Conservation (phyloP, 2,329 filamentous ascomycete genomes). For the Exserohilum turcica region DNA sequence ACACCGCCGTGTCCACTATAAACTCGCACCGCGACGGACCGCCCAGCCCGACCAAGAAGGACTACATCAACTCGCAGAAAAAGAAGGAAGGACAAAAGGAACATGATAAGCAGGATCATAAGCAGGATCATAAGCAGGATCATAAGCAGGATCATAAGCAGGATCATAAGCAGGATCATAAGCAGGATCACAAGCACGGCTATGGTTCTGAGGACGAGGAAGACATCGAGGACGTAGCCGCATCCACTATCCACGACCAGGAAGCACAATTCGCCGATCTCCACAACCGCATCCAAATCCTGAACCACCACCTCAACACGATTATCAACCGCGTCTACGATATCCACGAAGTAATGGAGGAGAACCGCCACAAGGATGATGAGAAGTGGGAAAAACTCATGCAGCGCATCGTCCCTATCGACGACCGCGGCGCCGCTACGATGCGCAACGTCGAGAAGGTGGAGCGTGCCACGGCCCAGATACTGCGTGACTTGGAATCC, state of each 20-base stretch:
- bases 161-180: no score
- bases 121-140: no score
- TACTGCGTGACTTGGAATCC: slow-evolving; percentile 61
- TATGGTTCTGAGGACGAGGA: slow-evolving; percentile 27
- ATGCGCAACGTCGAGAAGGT: slow-evolving; percentile 59
- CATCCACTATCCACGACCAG: slow-evolving; percentile 52
- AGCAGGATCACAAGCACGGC: slow-evolving; percentile 39
- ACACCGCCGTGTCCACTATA: slow-evolving; percentile 76
- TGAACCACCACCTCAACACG: slow-evolving; percentile 75
- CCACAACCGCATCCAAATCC: slow-evolving; percentile 77
- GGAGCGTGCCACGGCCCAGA: slow-evolving; percentile 56
- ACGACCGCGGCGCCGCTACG: slow-evolving; percentile 43
- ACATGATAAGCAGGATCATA: no score
- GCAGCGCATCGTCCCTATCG: slow-evolving; percentile 34
- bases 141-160: no score
- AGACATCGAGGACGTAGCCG: slow-evolving; percentile 51
- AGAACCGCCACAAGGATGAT: slow-evolving; percentile 60
- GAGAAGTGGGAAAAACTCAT: slow-evolving; percentile 62
- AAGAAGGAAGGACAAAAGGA: slow-evolving; percentile 27
- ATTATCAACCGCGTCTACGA: slow-evolving; percentile 71
- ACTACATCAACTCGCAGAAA: slow-evolving; percentile 40
- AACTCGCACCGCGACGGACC: slow-evolving; percentile 45
- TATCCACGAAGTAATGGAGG: slow-evolving; percentile 65
- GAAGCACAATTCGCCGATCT: slow-evolving; percentile 78
- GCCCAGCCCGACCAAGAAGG: slow-evolving; percentile 28